Base-by-base conservation (phyloP, 202 grass and related monocot species). In the Zizania palustris region DNA sequence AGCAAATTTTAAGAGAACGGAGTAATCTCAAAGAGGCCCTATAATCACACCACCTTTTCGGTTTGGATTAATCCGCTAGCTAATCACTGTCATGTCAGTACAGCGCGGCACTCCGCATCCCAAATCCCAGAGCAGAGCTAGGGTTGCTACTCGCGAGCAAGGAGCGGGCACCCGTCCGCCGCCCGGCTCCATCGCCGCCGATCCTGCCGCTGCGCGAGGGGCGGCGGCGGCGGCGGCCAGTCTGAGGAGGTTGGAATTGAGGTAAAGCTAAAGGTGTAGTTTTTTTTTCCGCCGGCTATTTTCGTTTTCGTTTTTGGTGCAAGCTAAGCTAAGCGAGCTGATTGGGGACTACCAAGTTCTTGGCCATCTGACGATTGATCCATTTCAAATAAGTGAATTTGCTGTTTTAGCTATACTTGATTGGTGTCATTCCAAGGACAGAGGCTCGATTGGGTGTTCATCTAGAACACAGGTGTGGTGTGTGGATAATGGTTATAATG, bases 81-180 rank as follows among this genome's bases (percentile, higher is more conserved):
- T 51, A 51, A 51, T 55, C 79, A 57, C 79, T 66, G 58, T 73
- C 67, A 71, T 71, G 78, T 80, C 34, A 51, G 4, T 33, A 51
- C 45, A 63, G 35, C 54, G 35, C 43, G 9, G 11, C 67, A 22
- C 57, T 43, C 78, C 67, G 45, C 78, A 50, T 63, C 55, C 67
- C 16, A 45, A 53, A 37, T 45, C 65, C 76, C 76, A 45, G 59
- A 58, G 41, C 50, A 18, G 67, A 70, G 13, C 45, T 80, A 80
- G 77, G 34, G 36, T 19, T 51, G 46, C 46, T 5, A 6, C 46
- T 15, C 45, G 46, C 14, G 13, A 13, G 12, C 48, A 45, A 45
- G 10, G 28, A 28, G 44, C 11, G 3, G 16, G 46, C 48, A 5
- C 48, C 48, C 48, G 14, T 7, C 6, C 48, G 37, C 35, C n/a